Conservation (phyloP, 1,139 yeast genomes). For the Protomyces macrosporus region DNA sequence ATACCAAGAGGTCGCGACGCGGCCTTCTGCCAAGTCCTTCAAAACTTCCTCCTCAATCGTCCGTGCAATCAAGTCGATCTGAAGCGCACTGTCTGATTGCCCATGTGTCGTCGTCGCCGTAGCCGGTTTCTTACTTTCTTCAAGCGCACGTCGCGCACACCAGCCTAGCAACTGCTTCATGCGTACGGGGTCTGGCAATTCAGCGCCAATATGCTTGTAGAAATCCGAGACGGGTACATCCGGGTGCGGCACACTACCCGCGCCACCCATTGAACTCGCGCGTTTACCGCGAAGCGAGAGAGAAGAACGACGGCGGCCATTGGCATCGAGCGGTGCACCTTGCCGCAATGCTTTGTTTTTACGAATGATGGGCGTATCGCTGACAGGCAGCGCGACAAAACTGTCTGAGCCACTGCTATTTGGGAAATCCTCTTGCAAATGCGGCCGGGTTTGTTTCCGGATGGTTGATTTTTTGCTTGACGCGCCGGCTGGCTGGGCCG, state of each 20-base stretch:
- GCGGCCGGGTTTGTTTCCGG: not conserved
- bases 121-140: slow-evolving; percentile 33
- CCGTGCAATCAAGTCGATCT: slow-evolving; percentile 44
- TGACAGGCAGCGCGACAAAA: slow-evolving; percentile 40
- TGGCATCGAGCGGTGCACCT: slow-evolving; percentile 32
- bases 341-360: slow-evolving; percentile 41
- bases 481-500: not conserved
- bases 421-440: not conserved
- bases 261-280: slow-evolving; percentile 70
- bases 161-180: slow-evolving; percentile 66
- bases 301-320: slow-evolving; percentile 36
- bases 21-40: slow-evolving; percentile 55
- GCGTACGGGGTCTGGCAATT: slow-evolving; percentile 65
- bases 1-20: slow-evolving; percentile 65
- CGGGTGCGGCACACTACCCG: slow-evolving; percentile 60
- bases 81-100: not conserved
- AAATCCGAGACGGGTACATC: slow-evolving; percentile 55
- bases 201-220: slow-evolving; percentile 57
- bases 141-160: slow-evolving; percentile 55
- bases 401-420: slow-evolving; percentile 11
- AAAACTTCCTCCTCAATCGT: slow-evolving; percentile 62
- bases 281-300: slow-evolving; percentile 56
- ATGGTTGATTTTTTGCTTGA: not conserved
- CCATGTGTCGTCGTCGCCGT: slow-evolving; percentile 11
- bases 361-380: slow-evolving; percentile 44